phyloP scores from a whole-genome alignment of 192 early-diverging fungal genomes.

The Coemansia aciculifera region DNA sequence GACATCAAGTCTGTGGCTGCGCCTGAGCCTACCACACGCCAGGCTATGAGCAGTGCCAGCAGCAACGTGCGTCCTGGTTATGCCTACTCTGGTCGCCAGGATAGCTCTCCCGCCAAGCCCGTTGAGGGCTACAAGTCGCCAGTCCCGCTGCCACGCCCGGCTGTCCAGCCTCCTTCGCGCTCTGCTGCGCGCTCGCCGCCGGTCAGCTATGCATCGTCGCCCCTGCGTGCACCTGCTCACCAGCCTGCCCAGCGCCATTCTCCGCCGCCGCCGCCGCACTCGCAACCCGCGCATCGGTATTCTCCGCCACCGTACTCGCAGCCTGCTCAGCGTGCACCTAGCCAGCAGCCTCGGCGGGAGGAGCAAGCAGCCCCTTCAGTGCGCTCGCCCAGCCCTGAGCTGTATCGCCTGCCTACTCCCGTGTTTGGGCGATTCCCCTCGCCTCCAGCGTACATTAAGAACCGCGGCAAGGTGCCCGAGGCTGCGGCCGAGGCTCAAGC shows the following conservation, averaged over 20 bases:
- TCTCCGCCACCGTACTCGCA: constrained; percentile 13
- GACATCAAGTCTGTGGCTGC: constrained; percentile 33
- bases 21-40: constrained; percentile 19
- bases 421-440: constrained; percentile 56
- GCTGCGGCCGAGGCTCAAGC: constrained; percentile 16
- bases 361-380: constrained; percentile 13
- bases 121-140: constrained; percentile 6
- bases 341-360: constrained; percentile 8
- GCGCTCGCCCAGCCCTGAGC: constrained; percentile 35
- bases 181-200: constrained; percentile 19
- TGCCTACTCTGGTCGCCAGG: constrained; percentile 6
- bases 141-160: constrained; percentile 9
- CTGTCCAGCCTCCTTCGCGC: constrained; percentile 20
- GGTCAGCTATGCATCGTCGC: constrained; percentile 29
- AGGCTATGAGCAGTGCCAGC: constrained; percentile 5
- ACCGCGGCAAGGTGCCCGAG: constrained; percentile 31
- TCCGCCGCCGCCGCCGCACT: constrained; percentile 18
- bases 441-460: constrained; percentile 52
- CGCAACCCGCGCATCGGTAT: constrained; percentile 4
- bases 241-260: constrained; percentile 36
- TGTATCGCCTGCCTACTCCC: constrained; percentile 41
- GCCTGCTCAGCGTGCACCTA: constrained; percentile 3
- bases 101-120: constrained; percentile 11
- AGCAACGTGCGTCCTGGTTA: constrained; percentile 15
- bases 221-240: constrained; percentile 32